phyloP scores from a whole-genome alignment of 2,329 filamentous ascomycete species.

The Neonectria neomacrospora region DNA sequence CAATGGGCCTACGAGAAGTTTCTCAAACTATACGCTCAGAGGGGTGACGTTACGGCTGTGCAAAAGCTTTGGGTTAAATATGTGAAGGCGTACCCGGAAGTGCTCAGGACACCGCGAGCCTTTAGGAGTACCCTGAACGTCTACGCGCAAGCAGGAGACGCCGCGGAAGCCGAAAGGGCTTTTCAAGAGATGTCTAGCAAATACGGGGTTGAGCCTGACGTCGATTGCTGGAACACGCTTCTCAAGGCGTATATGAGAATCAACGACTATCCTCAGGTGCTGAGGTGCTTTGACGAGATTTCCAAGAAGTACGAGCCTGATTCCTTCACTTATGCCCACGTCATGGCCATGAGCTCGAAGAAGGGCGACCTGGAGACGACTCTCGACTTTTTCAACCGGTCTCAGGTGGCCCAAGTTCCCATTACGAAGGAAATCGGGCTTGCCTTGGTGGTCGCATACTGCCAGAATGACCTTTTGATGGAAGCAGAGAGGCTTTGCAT shows the following conservation, averaged over 20 bases:
- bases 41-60: slow-evolving; percentile 60
- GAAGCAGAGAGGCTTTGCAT: slow-evolving; percentile 55
- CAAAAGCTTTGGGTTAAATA: slow-evolving; percentile 59
- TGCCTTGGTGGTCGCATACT: slow-evolving; percentile 75
- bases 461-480: slow-evolving; percentile 52
- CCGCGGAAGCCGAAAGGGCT: slow-evolving; percentile 65
- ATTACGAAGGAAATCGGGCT: slow-evolving; percentile 69
- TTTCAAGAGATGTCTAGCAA: slow-evolving; percentile 70
- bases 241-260: slow-evolving; percentile 76
- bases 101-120: slow-evolving; percentile 49
- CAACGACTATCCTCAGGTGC: slow-evolving; percentile 73
- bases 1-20: slow-evolving; percentile 60
- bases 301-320: slow-evolving; percentile 64
- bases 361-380: slow-evolving; percentile 79
- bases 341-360: slow-evolving; percentile 77
- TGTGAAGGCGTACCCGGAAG: slow-evolving; percentile 49
- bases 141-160: slow-evolving; percentile 75
- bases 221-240: slow-evolving; percentile 78
- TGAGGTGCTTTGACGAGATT: slow-evolving; percentile 72
- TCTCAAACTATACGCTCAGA: slow-evolving; percentile 59
- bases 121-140: slow-evolving; percentile 74
- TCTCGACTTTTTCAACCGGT: slow-evolving; percentile 71
- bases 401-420: slow-evolving; percentile 62
- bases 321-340: slow-evolving; percentile 72
- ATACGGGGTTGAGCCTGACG: slow-evolving; percentile 67